phyloP scores from a whole-genome alignment of 345 rosid species.

The Turritis glabra region DNA sequence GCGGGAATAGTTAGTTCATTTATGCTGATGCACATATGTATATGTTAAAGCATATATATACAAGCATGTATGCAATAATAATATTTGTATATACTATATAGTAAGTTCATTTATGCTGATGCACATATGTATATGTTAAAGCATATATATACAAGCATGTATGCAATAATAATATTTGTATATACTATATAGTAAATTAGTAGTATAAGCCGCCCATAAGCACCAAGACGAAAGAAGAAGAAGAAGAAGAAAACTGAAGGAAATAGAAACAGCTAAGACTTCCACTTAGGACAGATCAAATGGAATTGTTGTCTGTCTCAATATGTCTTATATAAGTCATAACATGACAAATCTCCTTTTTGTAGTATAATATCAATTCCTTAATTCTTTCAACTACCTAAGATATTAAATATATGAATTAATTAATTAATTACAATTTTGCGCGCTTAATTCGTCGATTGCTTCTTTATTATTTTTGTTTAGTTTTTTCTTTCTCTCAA shows the following conservation, averaged over 20 bases:
- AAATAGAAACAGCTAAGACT: conserved; percentile 41
- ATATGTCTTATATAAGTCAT: conserved; percentile 36
- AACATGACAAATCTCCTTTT: conserved; percentile 36
- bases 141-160: neutral
- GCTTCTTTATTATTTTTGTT: conserved; percentile 32
- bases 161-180: neutral
- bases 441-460: conserved; percentile 41
- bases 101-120: conserved; percentile 19
- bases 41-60: neutral
- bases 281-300: conserved; percentile 37
- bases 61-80: neutral
- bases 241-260: neutral
- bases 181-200: conserved; percentile 16
- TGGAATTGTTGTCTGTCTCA: conserved; percentile 40
- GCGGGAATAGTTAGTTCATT: conserved; percentile 9
- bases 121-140: neutral
- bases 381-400: conserved; percentile 27
- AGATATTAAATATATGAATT: conserved; percentile 8
- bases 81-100: neutral
- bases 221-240: conserved; percentile 16
- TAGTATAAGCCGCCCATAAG: conserved; percentile 40
- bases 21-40: neutral
- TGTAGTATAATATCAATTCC: conserved; percentile 12
- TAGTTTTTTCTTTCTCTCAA: conserved; percentile 22
- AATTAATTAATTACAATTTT: neutral